Percentiles rank a stretch among this genome's conserved stretches.
phyloP scores from a whole-genome alignment of 441 rosid genomes.

The Hura crepitans region DNA sequence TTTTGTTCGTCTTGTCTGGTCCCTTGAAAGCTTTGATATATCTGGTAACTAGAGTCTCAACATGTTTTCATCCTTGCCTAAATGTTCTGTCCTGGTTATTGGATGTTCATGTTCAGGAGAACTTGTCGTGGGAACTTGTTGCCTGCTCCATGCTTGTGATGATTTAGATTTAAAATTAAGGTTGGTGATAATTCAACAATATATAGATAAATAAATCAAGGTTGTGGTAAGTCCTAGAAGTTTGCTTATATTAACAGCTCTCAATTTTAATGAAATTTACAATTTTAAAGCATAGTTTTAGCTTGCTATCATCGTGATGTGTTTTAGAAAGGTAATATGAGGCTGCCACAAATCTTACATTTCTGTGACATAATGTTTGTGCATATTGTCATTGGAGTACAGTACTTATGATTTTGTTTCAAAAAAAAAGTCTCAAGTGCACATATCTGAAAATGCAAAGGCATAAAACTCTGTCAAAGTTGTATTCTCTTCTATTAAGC shows the following conservation, averaged over 20 bases:
- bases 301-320: background rate
- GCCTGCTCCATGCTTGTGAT: background rate
- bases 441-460: background rate
- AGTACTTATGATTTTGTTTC: no score
- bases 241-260: conserved; percentile 5
- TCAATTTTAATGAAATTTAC: background rate
- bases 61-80: background rate
- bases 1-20: conserved; percentile 80
- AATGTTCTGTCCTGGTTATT: background rate
- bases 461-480: background rate
- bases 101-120: background rate
- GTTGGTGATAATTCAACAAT: no score
- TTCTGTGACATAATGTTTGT: background rate
- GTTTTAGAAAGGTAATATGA: background rate
- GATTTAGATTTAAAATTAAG: background rate
- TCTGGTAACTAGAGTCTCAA: conserved; percentile 52
- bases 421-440: background rate
- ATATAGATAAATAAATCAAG: background rate
- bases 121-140: background rate
- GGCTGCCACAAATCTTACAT: background rate
- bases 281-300: background rate
- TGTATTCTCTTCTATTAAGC: background rate
- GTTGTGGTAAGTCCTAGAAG: background rate
- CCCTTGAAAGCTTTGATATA: conserved; percentile 78
- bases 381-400: background rate